These are phyloP conservation scores for Nemophila menziesii DNA, from an alignment of 257 asterid genomes.

Conservation along the genomic window DNA sequence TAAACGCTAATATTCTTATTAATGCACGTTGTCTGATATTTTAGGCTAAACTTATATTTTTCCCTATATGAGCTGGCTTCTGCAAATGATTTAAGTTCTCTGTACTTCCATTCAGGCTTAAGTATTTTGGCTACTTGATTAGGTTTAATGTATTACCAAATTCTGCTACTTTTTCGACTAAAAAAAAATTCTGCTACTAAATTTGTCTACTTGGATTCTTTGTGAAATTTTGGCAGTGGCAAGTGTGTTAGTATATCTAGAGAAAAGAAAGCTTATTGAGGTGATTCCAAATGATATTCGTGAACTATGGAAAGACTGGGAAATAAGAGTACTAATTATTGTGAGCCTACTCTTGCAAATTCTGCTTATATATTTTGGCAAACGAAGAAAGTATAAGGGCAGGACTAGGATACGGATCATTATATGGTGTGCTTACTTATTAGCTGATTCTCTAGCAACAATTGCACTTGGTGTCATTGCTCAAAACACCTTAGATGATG, in stretches of 20 bases:
- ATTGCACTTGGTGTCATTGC: slow-evolving; percentile 35
- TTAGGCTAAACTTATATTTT: no score
- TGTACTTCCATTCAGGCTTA: no score
- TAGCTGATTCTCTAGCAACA: slow-evolving; percentile 38
- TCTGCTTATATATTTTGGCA: slow-evolving; percentile 23
- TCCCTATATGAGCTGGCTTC: no score
- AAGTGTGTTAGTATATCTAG: slow-evolving; percentile 15
- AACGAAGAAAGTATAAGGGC: slow-evolving; percentile 25
- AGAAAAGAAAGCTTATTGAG: slow-evolving; percentile 21
- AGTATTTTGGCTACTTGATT: no score
- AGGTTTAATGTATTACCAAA: no score
- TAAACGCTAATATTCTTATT: no score
- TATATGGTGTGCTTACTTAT: slow-evolving; percentile 35
- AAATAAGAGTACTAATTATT: slow-evolving; percentile 20
- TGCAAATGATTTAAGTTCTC: no score
- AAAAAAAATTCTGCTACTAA: no score
- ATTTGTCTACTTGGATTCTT: not conserved
- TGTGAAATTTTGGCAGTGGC: slow-evolving; percentile 15
- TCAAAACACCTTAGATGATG: slow-evolving; percentile 24
- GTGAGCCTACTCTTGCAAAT: slow-evolving; percentile 32
- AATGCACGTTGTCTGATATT: no score
- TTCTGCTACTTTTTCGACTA: no score
- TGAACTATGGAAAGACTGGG: slow-evolving; percentile 25
- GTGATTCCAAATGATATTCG: slow-evolving; percentile 15
- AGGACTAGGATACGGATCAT: slow-evolving; percentile 27